Base-by-base conservation (phyloP, 805 yeast species). In the Tetrapisispora phaffii region DNA sequence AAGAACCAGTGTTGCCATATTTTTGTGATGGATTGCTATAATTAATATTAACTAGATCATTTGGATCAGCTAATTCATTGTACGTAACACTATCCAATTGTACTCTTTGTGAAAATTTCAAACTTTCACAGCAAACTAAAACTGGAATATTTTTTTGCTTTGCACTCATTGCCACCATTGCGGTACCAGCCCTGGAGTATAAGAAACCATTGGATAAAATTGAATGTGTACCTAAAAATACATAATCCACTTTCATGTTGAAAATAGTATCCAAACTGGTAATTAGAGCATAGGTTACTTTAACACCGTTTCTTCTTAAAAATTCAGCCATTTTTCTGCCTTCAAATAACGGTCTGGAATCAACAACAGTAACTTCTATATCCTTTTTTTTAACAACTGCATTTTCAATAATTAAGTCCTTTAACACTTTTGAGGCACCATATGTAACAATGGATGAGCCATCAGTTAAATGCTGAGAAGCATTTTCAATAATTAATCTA, bases 161-260 rank as follows among this genome's bases (percentile, higher is more conserved):
- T 21, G 95, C 89, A 67, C 84, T 78, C 86, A 90, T 85, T 8
- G 97, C 95, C 39, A 93, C 77, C 66, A 89, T 70, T 1, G 97
- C 96, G 7, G 97, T 82, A 20, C 98, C 98, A 16, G 87, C 97
- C 50, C 98, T 77, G 1, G 97, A 85, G 60, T 85, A 88, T 46
- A 93, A 72, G 61, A 88, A 77, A 1, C 98, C 98, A 60, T 93
- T 93, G 8, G 97, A 87, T 46, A 93, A 73, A 85, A 93, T 88
- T 28, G 97, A 94, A 61, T 93, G 97, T 0, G 97, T 97, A 15
- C 98, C 98, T 31, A 93, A 70, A 63, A 93, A 83, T 7, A 93
- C 95, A 52, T 84, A 82, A 55, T 93, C 93, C 29, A 93, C 90
- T 39, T 59, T 58, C 62, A 85, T 88, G 54, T 82, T 84, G 55